Conservation (phyloP, 441 rosid genomes). For the Gossypium davidsonii region DNA sequence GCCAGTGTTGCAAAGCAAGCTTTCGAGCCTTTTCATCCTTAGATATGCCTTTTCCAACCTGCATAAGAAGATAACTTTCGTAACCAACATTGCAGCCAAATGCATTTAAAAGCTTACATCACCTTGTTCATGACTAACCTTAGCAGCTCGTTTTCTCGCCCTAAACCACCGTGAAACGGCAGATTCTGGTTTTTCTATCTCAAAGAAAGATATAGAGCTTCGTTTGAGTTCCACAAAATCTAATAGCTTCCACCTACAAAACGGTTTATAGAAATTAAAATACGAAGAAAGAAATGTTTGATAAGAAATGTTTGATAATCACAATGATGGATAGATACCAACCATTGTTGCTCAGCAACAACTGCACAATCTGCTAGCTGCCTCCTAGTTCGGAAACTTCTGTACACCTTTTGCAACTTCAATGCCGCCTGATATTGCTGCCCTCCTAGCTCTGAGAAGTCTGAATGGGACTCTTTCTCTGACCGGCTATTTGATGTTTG, state of each 20-base stretch:
- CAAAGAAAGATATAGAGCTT: conserved; percentile 67
- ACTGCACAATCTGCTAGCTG: conserved; percentile 71
- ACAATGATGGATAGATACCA: not conserved
- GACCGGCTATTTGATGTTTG: conserved; percentile 12
- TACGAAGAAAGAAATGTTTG: not conserved
- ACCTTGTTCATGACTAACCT: conserved; percentile 25
- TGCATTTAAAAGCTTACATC: not conserved
- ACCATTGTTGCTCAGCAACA: conserved; percentile 71
- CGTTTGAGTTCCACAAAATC: conserved; percentile 71
- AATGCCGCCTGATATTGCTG: conserved; percentile 42
- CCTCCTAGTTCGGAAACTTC: conserved; percentile 65
- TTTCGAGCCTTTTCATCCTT: conserved; percentile 66
- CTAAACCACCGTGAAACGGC: conserved; percentile 73
- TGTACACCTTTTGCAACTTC: conserved; percentile 64
- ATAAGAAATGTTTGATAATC: too few species aligned
- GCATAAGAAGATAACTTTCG: not conserved
- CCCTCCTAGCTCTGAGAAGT: conserved; percentile 15
- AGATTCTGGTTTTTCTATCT: conserved; percentile 51
- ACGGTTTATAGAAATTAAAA: not conserved
- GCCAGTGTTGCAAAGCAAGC: conserved; percentile 72
- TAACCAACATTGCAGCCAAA: not conserved
- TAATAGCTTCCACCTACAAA: conserved; percentile 64
- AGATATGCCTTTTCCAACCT: conserved; percentile 76
- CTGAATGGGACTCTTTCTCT: not conserved
- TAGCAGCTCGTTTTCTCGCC: conserved; percentile 68